phyloP scores from a whole-genome alignment of 1,284 basidiomycete genomes.

The Bjerkandera adusta region DNA sequence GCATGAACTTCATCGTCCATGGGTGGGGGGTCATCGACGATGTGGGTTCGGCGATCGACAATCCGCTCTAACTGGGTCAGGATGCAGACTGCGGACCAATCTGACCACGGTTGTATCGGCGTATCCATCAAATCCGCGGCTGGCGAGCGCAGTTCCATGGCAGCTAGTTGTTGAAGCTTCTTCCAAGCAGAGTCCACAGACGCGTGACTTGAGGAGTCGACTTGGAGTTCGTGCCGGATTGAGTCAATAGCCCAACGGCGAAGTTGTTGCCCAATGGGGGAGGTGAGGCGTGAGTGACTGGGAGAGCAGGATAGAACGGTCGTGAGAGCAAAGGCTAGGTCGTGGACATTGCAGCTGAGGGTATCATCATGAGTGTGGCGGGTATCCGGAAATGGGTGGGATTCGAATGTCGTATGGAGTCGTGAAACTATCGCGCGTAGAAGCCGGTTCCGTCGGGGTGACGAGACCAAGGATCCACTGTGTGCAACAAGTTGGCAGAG shows the following conservation, averaged over 20 bases:
- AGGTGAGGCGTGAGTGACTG: too few relatives aligned
- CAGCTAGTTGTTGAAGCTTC: background rate
- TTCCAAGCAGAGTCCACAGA: background rate
- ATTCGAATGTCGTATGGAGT: too few relatives aligned
- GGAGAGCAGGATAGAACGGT: background rate
- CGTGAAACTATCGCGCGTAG: too few relatives aligned
- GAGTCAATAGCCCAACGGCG: too few relatives aligned
- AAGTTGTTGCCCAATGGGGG: too few relatives aligned
- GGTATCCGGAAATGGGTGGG: background rate
- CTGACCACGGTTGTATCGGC: conserved; percentile 14
- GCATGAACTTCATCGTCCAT: too few relatives aligned
- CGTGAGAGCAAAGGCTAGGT: background rate
- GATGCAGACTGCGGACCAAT: conserved; percentile 28
- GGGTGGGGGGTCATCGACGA: too few relatives aligned
- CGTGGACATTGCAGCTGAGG: background rate
- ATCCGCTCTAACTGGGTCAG: conserved; percentile 21
- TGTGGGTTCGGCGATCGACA: conserved; percentile 1
- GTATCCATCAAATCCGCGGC: background rate
- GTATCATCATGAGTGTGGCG: background rate
- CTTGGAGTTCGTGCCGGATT: too few relatives aligned
- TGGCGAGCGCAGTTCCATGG: background rate
- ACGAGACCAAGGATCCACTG: too few relatives aligned
- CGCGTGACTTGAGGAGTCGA: background rate
- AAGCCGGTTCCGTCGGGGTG: too few relatives aligned
- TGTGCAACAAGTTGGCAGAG: conserved; percentile 28